Base-by-base conservation (phyloP, 805 yeast genomes). In the Brettanomyces nanus region DNA sequence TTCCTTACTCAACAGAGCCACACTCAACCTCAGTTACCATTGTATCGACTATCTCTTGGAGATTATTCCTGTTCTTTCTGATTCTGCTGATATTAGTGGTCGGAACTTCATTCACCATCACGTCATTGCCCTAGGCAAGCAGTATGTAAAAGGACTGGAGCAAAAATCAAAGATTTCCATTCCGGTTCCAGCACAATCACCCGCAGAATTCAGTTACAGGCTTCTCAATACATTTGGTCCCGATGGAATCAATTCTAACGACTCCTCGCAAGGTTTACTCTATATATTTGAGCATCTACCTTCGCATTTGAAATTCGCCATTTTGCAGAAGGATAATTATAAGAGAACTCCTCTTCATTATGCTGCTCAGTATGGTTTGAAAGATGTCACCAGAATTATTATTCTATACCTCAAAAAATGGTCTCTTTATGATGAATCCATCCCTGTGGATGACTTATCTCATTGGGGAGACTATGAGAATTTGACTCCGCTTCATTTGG, bases 321-420 rank as follows among this genome's bases (percentile, higher is more conserved):
- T 89, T 18, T 60, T 79, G 33, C 79, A 81, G 36, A 73, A 71
- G 31, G 97, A 89, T 56, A 77, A 73, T 41, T 84, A 85, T 53
- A 69, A 68, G 44, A 71, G 96, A 43, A 83, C 95, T 0, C 95
- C 97, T 0, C 63, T 90, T 39, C 97, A 90, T 61, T 89, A 89
- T 56, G 80, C 95, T 15, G 79, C 92, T 3, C 92, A 85, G 49
- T 86, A 78, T 56, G 97, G 97, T 0, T 65, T 89, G 39, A 75
- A 72, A 40, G 75, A 73, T 36, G 75, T 80, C 27, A 68, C 85
- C 3, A 62, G 63, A 11, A 65, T 76, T 19, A 66, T 89, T 23
- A 62, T 87, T 13, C 66, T 67, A 27, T 71, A 68, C 47, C 54
- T 84, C 41, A 61, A 64, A 40, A 59, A 69, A 31, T 83, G 94